Base-by-base conservation (phyloP, 1,139 yeast genomes). In the Insectozyma bohioensis region DNA sequence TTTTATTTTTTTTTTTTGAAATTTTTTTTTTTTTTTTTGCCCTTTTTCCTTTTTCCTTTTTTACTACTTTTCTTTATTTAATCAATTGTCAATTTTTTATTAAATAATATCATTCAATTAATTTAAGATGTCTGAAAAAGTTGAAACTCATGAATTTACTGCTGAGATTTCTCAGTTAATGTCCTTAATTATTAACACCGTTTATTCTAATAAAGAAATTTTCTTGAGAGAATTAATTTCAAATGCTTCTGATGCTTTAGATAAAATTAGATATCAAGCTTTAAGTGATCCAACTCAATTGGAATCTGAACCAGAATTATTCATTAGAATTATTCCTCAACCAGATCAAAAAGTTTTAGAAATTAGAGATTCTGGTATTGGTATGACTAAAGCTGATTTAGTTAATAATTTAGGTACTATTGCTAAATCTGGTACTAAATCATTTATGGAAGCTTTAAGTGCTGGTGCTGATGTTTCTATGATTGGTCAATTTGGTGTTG, bases 401-500 rank as follows among this genome's bases (percentile, higher is more conserved):
- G 94, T 94, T 61, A 94, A 94, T 83, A 94, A 94, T 77, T 85
- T 94, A 70, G 99, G 99, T 83, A 92, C 98, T 50, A 94, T 94
- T 63, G 98, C 99, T 62, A 94, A 92, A 76, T 94, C 98, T 49
- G 99, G 98, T 74, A 94, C 99, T 57, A 94, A 94, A 77, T 86
- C 95, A 51, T 94, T 94, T 67, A 92, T 94, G 98, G 98, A 94
- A 74, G 98, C 98, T 50, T 79, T 92, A 52, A 83, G 95, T 50
- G 97, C 97, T 49, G 99, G 99, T 74, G 98, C 98, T 48, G 99
- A 94, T 68, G 97, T 94, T 48, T 88, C 97, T 48, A 94, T 94
- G 98, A 94, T 94, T 74, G 99, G 99, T 79, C 98, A 94, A 75
- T 94, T 94, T 76, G 99, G 99, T 87, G 98, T 94, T 56, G 99